Base-by-base conservation (phyloP, 176 grass and related monocot genomes). In the Zizania latifolia region DNA sequence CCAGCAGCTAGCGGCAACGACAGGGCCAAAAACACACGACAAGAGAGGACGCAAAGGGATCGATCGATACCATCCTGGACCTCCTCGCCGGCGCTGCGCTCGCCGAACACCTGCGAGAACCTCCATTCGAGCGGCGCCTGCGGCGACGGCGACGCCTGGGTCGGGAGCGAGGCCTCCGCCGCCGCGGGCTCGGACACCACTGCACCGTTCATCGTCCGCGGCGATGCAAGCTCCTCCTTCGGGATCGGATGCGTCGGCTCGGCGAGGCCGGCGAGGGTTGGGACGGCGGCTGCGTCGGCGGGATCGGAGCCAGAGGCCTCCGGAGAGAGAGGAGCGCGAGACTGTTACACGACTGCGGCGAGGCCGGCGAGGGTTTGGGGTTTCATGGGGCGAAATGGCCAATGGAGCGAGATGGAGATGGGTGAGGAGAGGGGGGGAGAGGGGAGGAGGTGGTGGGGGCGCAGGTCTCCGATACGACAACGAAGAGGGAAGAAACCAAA, bases 91-190 rank as follows among this genome's bases (percentile, higher is more conserved):
- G 81, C 81, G 29, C 81, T 76, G 65, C 90, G 90, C 84, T 93
- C 90, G 40, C 90, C 90, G 72, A 93, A 93, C 59, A 93, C 90
- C 90, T 93, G 90, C 34, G 90, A 93, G 84, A 93, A 93, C 88
- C 79, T 93, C 87, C 87, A 93, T 3, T 93, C 84, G 67, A 87
- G 84, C 72, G 84, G 75, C 44, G 44, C 27, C 1, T 34, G 3
- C 23, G 60, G 77, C 30, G 81, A 6, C 1, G 75, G 41, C 23
- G 70, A 63, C 33, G 54, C 51, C 65, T 79, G 41, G 16, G 54
- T 27, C 58, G 77, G 80, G 35, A 85, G 66, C 66, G 81, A 75
- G 81, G 86, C 59, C 66, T 48, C n/a, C n/a, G n/a, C n/a, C n/a
- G n/a, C 80, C 73, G 62, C 68, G 78, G 78, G 48, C 72, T 58